Conservation (phyloP, 1,284 basidiomycete species). For the Boletus holoroseus region DNA sequence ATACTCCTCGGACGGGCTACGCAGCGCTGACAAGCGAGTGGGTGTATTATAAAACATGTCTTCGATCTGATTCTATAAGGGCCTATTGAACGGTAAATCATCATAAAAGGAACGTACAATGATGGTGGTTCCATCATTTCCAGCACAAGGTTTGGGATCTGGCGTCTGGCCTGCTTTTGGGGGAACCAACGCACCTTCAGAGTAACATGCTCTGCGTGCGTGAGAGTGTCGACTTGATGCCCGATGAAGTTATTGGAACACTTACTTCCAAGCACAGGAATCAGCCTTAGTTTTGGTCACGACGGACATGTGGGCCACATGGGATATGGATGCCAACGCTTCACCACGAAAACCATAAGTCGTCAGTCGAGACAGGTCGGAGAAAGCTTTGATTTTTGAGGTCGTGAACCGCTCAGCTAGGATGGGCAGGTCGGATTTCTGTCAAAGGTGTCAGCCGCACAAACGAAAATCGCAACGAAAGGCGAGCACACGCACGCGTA, state of each 20-base stretch:
- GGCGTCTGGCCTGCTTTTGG: conserved; percentile 61
- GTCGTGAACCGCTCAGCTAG: conserved; percentile 96
- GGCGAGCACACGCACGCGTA: conserved; percentile 52
- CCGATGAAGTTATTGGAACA: conserved; percentile 3
- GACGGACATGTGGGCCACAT: conserved; percentile 86
- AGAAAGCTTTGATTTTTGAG: conserved; percentile 84
- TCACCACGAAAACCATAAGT: conserved; percentile 99
- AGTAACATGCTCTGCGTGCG: conserved; percentile 71
- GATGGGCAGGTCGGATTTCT: conserved; percentile 79
- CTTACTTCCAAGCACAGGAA: conserved; percentile 86
- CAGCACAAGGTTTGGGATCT: conserved; percentile 87
- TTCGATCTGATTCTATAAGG: conserved; percentile 60
- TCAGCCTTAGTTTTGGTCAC: conserved; percentile 83
- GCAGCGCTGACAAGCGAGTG: conserved; percentile 80
- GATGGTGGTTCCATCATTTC: conserved; percentile 91
- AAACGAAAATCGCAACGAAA: not conserved
- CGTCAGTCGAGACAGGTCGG: conserved; percentile 78
- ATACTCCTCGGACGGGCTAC: conserved; percentile 89
- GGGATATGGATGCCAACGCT: conserved; percentile 93
- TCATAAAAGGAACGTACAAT: conserved; percentile 46
- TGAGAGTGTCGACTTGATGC: conserved; percentile 2
- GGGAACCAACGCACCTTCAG: conserved; percentile 68
- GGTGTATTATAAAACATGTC: conserved; percentile 96
- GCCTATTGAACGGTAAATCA: not conserved
- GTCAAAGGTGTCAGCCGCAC: not conserved